These are phyloP conservation scores for Schoenoplectus triqueter DNA, from an alignment of 202 grass and related monocot genomes.

Conservation along the genomic window DNA sequence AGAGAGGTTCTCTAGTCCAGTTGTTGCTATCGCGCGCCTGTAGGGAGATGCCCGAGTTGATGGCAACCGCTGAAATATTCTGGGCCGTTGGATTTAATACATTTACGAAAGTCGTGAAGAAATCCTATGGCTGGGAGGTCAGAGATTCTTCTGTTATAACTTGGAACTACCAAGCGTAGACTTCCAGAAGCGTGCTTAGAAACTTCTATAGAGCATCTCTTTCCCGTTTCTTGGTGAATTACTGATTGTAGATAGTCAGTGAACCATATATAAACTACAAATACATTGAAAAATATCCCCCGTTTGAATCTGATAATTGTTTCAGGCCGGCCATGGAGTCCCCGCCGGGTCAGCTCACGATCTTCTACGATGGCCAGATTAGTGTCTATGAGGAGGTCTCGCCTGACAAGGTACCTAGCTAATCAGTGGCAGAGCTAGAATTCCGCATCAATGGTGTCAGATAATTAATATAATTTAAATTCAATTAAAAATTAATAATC, in stretches of 20 bases:
- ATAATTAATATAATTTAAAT: too few relatives aligned
- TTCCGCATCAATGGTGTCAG: too few relatives aligned
- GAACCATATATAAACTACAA: too few relatives aligned
- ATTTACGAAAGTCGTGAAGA: background rate
- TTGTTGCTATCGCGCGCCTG: conserved; percentile 29
- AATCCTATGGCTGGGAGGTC: conserved; percentile 37
- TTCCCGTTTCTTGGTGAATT: background rate
- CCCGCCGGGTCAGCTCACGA: conserved; percentile 44
- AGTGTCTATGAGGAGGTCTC: conserved; percentile 46
- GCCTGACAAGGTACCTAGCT: conserved; percentile 43
- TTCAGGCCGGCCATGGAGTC: conserved; percentile 40
- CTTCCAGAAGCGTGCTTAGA: conserved; percentile 23
- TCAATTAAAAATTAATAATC: too few relatives aligned
- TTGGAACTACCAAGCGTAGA: background rate
- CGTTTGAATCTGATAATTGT: conserved; percentile 24
- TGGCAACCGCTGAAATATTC: background rate
- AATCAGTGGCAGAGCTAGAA: too few relatives aligned
- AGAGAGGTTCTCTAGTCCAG: background rate
- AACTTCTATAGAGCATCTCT: conserved; percentile 14
- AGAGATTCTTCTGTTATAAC: too few relatives aligned
- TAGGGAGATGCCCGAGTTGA: conserved; percentile 2
- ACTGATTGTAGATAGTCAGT: too few relatives aligned
- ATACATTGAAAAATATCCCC: background rate
- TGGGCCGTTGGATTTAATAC: conserved; percentile 17
- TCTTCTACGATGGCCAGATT: conserved; percentile 50